Evolutionary conservation across 208 protist genomes (phyloP), one percentile per base, ranked within the genome.

Genomic region (Leishmania arabica): DNA sequence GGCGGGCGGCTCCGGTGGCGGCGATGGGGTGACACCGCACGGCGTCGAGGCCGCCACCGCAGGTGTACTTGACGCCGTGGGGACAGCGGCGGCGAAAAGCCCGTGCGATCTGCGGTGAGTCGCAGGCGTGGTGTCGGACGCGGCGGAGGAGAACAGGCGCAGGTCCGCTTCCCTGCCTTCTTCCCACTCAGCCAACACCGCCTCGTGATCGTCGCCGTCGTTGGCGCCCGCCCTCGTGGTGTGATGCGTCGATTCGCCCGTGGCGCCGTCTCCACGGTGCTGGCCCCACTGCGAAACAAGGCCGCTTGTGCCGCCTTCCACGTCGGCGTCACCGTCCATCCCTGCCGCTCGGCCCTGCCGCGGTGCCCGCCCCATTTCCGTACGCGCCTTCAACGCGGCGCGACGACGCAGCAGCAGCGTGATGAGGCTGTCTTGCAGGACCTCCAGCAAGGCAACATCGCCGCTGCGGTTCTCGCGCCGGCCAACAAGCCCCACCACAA

Each of bases 401-500:
- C 69, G 78, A 34, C 89, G 86, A 37, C 84, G 88, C 34, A 81
- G 79, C 79, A 93, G 83, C 62, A 87, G 82, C n/a, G 76, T 62
- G 58, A 86, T 70, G 31, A 95, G n/a, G 69, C 82, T 90, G 31
- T 85, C 78, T 75, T 94, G 75, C 7, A 95, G 68, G 19, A 89
- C 82, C 21, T 80, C 69, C 54, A 89, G 78, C 58, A 90, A 84
- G n/a, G 72, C 86, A 1, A 77, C 76, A 51, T 83, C 84, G 40
- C 84, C 88, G 42, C 60, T 68, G 40, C 42, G 47, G 68, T 94
- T 90, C 73, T 95, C 90, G 34, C 47, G 76, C n/a, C 90, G 85
- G 3, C 92, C 92, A 17, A 93, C 84, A 9, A 95, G 79, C 76
- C 88, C 47, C 17, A 92, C 79, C 56, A 90, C 86, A 3, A 83